phyloP scores from a whole-genome alignment of 129 eudicot genomes.

The Flaveria ramosissima region DNA sequence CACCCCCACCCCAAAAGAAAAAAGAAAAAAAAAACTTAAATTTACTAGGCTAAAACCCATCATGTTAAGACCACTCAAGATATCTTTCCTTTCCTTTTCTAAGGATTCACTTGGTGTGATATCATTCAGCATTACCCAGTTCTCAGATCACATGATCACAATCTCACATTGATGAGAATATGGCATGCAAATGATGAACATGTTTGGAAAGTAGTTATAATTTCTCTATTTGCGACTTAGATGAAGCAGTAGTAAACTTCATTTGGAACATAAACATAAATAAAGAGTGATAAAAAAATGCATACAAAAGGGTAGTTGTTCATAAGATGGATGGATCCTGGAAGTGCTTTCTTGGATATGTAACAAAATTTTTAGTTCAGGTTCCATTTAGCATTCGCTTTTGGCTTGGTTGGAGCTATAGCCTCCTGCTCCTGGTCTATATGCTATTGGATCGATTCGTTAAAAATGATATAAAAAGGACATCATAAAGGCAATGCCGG shows the following conservation, averaged over 20 bases:
- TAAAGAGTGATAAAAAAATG: neutral
- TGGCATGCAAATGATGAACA: neutral
- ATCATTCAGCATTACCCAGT: neutral
- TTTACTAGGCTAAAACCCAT: neutral
- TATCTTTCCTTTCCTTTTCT: neutral
- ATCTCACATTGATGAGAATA: neutral
- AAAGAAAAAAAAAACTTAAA: no score
- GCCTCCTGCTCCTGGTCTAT: no score
- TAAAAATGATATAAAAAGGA: no score
- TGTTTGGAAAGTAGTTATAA: neutral
- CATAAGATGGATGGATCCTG: conserved; percentile 5
- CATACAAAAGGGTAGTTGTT: conserved; percentile 12
- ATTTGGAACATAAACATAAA: neutral
- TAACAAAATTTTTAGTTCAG: neutral
- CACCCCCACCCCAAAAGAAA: no score
- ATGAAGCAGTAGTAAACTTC: neutral
- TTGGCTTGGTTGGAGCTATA: no score
- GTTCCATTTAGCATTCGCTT: no score
- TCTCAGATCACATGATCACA: neutral
- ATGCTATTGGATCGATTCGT: no score
- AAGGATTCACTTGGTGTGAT: conserved; percentile 6
- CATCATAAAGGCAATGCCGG: no score
- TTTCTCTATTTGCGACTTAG: conserved; percentile 9
- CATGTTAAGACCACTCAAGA: neutral
- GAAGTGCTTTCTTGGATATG: conserved; percentile 18